These are phyloP conservation scores for Erysimum cheiri DNA, from an alignment of 441 rosid species.

Conservation along the genomic window DNA sequence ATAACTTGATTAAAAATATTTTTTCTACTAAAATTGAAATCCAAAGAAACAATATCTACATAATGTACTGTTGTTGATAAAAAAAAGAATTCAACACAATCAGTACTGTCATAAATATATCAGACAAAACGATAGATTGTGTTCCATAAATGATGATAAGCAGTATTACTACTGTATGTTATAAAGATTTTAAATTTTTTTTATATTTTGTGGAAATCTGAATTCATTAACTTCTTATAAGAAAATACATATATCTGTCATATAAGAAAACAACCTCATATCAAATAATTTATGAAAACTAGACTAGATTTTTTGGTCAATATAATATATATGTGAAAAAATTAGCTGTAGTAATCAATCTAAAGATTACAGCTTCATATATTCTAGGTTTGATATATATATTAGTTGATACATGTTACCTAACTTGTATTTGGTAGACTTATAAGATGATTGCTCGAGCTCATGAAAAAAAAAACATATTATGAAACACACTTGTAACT, in stretches of 20 bases:
- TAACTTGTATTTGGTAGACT: neutral
- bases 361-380: neutral
- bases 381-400: neutral
- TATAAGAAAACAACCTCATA: too few relatives aligned
- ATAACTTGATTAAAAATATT: neutral
- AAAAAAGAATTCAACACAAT: too few relatives aligned
- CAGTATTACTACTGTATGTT: too few relatives aligned
- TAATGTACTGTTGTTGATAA: too few relatives aligned
- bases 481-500: conserved; percentile 2
- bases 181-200: too few relatives aligned
- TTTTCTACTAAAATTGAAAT: neutral
- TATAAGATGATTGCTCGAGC: conserved; percentile 1
- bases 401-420: neutral
- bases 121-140: neutral
- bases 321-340: too few relatives aligned
- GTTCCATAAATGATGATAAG: conserved; percentile 20
- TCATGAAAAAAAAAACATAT: neutral
- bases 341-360: neutral
- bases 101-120: too few relatives aligned
- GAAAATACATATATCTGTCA: neutral
- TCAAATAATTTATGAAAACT: too few relatives aligned
- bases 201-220: too few relatives aligned
- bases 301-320: too few relatives aligned
- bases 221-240: neutral
- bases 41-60: too few relatives aligned